Percentiles rank a stretch among this genome's conserved stretches.
Evolutionary conservation across 176 grass and related monocot species (phyloP).

Genomic region (Hordeum marinum): DNA sequence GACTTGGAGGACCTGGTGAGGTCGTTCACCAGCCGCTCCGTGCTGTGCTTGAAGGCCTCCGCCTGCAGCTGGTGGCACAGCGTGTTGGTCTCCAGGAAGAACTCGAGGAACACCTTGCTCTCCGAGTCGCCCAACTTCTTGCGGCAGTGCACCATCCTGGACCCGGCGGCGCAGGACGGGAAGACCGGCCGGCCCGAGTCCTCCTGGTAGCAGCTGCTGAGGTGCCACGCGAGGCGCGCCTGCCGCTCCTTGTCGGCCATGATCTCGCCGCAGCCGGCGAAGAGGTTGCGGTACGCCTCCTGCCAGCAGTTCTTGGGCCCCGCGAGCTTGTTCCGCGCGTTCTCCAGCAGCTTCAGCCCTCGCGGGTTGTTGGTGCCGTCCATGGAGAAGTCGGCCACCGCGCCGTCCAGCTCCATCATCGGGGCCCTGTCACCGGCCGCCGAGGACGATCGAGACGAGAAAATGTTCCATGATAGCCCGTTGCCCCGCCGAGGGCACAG

Average conservation of each 20-base stretch:
- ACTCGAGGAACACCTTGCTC: constrained; percentile 71
- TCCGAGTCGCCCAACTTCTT: constrained; percentile 59
- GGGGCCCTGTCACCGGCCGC: background rate
- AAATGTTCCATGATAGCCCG: constrained; percentile 38
- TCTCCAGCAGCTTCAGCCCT: constrained; percentile 68
- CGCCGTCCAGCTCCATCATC: constrained; percentile 19
- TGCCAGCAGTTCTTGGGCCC: constrained; percentile 77
- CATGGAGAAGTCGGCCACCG: constrained; percentile 50
- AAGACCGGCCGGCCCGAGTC: constrained; percentile 63
- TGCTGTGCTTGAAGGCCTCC: constrained; percentile 80
- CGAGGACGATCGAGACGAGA: constrained; percentile 6
- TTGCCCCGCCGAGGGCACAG: background rate
- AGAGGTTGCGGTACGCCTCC: constrained; percentile 63
- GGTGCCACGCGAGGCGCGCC: constrained; percentile 74
- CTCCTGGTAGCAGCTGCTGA: constrained; percentile 82
- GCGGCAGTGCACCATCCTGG: constrained; percentile 57
- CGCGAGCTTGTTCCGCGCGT: constrained; percentile 50
- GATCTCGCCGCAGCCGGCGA: constrained; percentile 70
- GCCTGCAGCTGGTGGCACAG: constrained; percentile 95
- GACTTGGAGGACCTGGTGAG: constrained; percentile 53
- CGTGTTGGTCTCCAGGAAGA: constrained; percentile 81
- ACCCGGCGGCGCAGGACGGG: constrained; percentile 38
- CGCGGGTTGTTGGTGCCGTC: constrained; percentile 23
- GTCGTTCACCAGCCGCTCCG: constrained; percentile 72
- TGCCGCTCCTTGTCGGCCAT: constrained; percentile 81